Evolutionary conservation across 805 yeast species (phyloP).

Genomic region (Ogataea ganodermae): DNA sequence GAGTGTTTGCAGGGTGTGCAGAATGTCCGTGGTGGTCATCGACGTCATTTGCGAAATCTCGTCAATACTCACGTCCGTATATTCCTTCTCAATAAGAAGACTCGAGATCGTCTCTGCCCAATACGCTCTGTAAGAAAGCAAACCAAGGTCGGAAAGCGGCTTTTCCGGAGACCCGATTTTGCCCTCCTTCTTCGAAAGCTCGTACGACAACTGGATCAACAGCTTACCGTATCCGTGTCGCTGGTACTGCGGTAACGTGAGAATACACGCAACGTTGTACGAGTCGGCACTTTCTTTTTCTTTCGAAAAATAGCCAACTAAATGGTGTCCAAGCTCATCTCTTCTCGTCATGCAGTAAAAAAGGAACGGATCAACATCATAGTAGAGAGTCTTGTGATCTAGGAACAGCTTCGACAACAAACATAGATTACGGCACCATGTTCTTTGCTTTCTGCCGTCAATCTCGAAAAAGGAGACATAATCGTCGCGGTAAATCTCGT

Average conservation of each 20-base stretch:
- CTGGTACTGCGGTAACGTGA: constrained; percentile 95
- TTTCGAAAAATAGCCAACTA: constrained; percentile 95
- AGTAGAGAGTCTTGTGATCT: constrained; percentile 94
- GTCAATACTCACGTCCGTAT: constrained; percentile 67
- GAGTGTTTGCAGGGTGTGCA: constrained; percentile 89
- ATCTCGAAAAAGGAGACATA: constrained; percentile 94
- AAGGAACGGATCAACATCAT: constrained; percentile 96
- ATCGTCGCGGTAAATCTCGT: constrained; percentile 92
- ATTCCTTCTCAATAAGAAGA: constrained; percentile 62
- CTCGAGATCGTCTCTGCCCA: constrained; percentile 92
- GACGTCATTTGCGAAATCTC: constrained; percentile 84
- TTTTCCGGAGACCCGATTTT: constrained; percentile 97
- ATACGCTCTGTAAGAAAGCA: constrained; percentile 88
- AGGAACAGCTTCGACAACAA: constrained; percentile 84
- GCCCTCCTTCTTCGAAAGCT: constrained; percentile 81
- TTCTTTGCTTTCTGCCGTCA: constrained; percentile 93
- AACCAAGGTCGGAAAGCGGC: constrained; percentile 92
- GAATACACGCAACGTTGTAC: constrained; percentile 95
- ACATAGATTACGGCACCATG: constrained; percentile 97
- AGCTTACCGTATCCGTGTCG: constrained; percentile 92
- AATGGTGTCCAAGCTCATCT: constrained; percentile 90
- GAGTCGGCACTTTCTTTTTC: constrained; percentile 96
- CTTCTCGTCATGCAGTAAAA: constrained; percentile 93
- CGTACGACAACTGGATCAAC: constrained; percentile 90
- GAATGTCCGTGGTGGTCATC: constrained; percentile 94